Evolutionary conservation across 1,284 basidiomycete species (phyloP), one percentile per base, ranked within the genome.

Genomic region (Puccinia novopanici): DNA sequence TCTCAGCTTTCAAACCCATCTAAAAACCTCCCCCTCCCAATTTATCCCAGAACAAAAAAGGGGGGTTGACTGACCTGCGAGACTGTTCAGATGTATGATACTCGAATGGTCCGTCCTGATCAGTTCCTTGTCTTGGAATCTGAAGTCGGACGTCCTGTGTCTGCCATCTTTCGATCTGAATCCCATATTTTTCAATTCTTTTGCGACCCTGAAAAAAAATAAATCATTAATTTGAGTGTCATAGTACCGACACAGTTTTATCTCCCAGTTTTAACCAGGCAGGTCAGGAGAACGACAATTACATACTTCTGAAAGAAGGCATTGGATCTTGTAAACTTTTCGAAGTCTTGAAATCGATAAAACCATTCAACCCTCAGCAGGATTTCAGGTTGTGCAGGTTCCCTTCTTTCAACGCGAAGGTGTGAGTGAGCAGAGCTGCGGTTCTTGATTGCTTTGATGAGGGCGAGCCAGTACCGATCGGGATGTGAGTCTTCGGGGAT

Each of bases 111-210:
- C 68, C 4, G 68, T 71, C 54, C 50, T 50, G 1, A 71, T 71
- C 24, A 71, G 54, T 71, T 71, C 68, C 37, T 54, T 50, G n/a
- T 71, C 68, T 71, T 71, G 68, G 50, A 52, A 71, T 52, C 50
- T 17, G 24, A 52, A 52, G 37, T 71, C 50, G 50, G 45, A 34
- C 37, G 50, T 52, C 3, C 37, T 52, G 2, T 34, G 37, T 52
- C n/a, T 54, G 22, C 45, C 45, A 34, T 71, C 54, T 9, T 5
- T 8, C 17, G 68, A 71, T 71, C 68, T 71, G 50, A 71, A 54
- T 54, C 68, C 68, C 0, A 71, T 34, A 15, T 52, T 71, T 50
- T 71, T 71, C 50, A 71, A 71, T 27, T 71, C 19, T 3, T 37
- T 30, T 30, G 30, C 45, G 34, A 71, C 27, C 19, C 68, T 71